Percentiles rank a stretch among this genome's conserved stretches.
phyloP scores from a whole-genome alignment of 129 eudicot species.

The Glebionis coronaria region DNA sequence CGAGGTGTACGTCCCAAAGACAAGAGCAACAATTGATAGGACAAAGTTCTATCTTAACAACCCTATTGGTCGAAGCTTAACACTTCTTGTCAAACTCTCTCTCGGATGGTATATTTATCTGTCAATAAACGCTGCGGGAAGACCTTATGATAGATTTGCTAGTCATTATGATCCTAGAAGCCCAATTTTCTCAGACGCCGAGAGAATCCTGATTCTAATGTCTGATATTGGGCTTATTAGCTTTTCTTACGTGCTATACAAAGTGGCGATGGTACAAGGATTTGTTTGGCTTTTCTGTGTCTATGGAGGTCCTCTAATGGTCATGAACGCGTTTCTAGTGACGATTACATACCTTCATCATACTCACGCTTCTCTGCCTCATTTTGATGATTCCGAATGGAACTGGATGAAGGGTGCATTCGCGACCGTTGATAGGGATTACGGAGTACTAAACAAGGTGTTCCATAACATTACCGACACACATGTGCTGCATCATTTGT shows the following conservation, averaged over 20 bases:
- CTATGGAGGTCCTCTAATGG: slow-evolving; percentile 47
- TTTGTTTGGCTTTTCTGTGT: slow-evolving; percentile 42
- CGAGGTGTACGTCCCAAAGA: slow-evolving; percentile 38
- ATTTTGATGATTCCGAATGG: slow-evolving; percentile 52
- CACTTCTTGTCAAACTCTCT: slow-evolving; percentile 37
- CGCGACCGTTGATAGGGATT: slow-evolving; percentile 50
- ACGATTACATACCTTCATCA: slow-evolving; percentile 51
- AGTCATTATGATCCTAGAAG: too few species aligned
- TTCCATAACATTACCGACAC: slow-evolving; percentile 57
- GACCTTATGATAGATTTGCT: slow-evolving; percentile 48
- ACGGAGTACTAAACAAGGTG: slow-evolving; percentile 52
- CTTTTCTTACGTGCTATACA: slow-evolving; percentile 27
- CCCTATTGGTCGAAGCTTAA: slow-evolving; percentile 38
- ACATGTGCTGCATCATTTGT: slow-evolving; percentile 54
- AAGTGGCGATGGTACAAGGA: slow-evolving; percentile 33
- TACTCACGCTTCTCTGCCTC: slow-evolving; percentile 54
- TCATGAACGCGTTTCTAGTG: slow-evolving; percentile 51
- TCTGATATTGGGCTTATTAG: slow-evolving; percentile 42
- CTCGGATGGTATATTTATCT: slow-evolving; percentile 35
- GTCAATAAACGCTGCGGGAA: slow-evolving; percentile 36
- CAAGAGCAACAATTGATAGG: neutral
- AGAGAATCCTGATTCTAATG: slow-evolving; percentile 36
- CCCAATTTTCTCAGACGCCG: slow-evolving; percentile 43
- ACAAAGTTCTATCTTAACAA: slow-evolving; percentile 32
- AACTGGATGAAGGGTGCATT: slow-evolving; percentile 61